Base-by-base conservation (phyloP, 2,329 filamentous ascomycete species). In the Colletotrichum sp. region DNA sequence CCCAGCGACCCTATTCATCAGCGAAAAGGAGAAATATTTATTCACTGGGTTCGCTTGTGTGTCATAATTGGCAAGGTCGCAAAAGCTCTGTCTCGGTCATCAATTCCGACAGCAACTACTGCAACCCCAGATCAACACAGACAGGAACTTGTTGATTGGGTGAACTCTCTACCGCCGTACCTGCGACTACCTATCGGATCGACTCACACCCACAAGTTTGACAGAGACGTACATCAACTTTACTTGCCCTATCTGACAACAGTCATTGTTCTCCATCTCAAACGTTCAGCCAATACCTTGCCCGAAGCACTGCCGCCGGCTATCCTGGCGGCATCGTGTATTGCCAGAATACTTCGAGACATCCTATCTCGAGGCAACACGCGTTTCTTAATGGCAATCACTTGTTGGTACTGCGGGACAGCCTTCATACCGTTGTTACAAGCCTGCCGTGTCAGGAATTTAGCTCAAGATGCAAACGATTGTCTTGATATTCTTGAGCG, bases 381-480 rank as follows among this genome's bases (percentile, higher is more conserved):
- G 0, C 78, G 85, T 1, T 87, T 86, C 59, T 81, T 87, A 1
- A 86, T 85, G 82, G 84, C 84, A 2, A 87, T 87, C 10, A 84
- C 84, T 0, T 85, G 85, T 48, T 87, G 86, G 86, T 86, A 87
- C 63, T 80, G 81, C n/a, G 83, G 83, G 0, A 85, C 84, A 1
- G 85, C 86, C 0, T 84, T 87, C 28, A 82, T 87, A 16, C 83
- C 86, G 0, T 78, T 87, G 1, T 75, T 87, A 0, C 85, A 87
- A 60, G 85, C 85, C 3, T 80, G 80, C n/a, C 79, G 80, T 15
- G 80, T 85, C n/a, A 78, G 81, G 7, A 72, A 79, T 10, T 77
- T 86, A 5, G 79, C 81, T 1, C 77, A 78, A 39, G 80, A 80
- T 8, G 84, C 82, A 13, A 82, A 84, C 21, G 81, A 82, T 26